phyloP scores from a whole-genome alignment of 2,329 filamentous ascomycete genomes.

The Daldinia eschscholtzii region DNA sequence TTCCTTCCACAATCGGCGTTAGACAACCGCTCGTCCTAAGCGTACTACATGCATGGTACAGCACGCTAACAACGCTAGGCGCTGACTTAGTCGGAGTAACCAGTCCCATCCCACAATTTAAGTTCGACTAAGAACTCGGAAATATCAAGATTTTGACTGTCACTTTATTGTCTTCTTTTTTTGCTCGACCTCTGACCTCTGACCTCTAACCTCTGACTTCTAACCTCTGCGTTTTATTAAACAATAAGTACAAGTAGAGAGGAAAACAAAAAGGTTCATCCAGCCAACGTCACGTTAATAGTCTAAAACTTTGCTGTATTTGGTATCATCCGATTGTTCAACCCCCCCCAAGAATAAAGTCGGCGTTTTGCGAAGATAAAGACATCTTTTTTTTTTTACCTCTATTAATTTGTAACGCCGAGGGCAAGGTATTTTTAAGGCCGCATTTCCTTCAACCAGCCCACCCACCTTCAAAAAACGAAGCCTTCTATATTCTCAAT shows the following conservation, averaged over 20 bases:
- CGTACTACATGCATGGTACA: neutral
- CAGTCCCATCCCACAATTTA: slow-evolving; percentile 39
- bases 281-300: neutral
- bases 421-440: neutral
- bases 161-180: neutral
- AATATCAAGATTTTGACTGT: slow-evolving; percentile 18
- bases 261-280: neutral
- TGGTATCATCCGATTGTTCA: neutral
- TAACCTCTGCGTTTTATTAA: neutral
- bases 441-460: neutral
- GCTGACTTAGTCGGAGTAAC: slow-evolving; percentile 1
- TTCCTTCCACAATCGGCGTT: slow-evolving; percentile 39
- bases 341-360: slow-evolving; percentile 38
- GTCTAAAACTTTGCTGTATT: neutral
- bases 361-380: slow-evolving; percentile 27
- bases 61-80: neutral
- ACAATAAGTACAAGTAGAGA: no score
- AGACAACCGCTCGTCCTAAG: slow-evolving; percentile 11
- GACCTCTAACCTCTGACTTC: no score
- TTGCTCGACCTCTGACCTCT: neutral
- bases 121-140: slow-evolving; percentile 25
- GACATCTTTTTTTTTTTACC: neutral
- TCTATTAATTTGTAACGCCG: slow-evolving; percentile 35
- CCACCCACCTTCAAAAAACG: neutral
- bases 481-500: slow-evolving; percentile 12